Percentiles rank a stretch among this genome's conserved stretches.
These are phyloP conservation scores for Agaricus sinodeliciosus DNA, from an alignment of 768 basidiomycete genomes.

Conservation along the genomic window DNA sequence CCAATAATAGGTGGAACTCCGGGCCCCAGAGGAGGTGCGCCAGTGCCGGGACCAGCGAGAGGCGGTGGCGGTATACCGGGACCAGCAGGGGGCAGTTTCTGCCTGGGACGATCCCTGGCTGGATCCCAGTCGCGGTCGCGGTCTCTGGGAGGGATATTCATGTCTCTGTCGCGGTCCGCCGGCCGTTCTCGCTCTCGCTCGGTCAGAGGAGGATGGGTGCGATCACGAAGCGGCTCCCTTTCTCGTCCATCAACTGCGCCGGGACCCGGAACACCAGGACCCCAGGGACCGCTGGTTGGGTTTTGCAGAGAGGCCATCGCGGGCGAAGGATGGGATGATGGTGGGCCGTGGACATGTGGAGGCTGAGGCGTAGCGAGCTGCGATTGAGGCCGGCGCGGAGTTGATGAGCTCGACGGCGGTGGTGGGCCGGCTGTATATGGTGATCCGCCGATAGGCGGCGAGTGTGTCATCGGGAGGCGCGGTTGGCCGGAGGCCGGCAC, in stretches of 20 bases:
- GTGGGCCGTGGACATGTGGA: slow-evolving; percentile 5
- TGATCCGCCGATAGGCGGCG: slow-evolving; percentile 8
- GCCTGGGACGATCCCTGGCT: not conserved
- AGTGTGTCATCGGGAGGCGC: slow-evolving; percentile 6
- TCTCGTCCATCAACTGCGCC: slow-evolving; percentile 7
- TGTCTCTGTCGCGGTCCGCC: slow-evolving; percentile 8
- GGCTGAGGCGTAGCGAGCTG: slow-evolving; percentile 10
- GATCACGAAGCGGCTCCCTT: slow-evolving; percentile 8
- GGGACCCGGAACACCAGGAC: slow-evolving; percentile 9
- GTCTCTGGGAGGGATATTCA: slow-evolving; percentile 6
- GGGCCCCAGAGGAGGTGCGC: slow-evolving; percentile 7
- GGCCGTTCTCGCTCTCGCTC: slow-evolving; percentile 8
- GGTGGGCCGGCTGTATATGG: slow-evolving; percentile 6
- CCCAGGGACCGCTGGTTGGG: slow-evolving; percentile 7
- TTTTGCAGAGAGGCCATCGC: slow-evolving; percentile 13
- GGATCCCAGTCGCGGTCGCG: slow-evolving; percentile 7
- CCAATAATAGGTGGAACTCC: slow-evolving; percentile 8
- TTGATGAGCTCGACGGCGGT: slow-evolving; percentile 2
- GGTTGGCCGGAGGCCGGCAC: slow-evolving; percentile 4
- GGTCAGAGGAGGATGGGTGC: slow-evolving; percentile 8
- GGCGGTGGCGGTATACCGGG: slow-evolving; percentile 6
- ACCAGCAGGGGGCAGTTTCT: slow-evolving; percentile 3
- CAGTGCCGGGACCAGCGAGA: slow-evolving; percentile 7
- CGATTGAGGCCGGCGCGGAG: slow-evolving; percentile 5
- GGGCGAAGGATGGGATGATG: slow-evolving; percentile 13